Evolutionary conservation across 306 rosid genomes (phyloP).

Genomic region (Glycine latifolia): DNA sequence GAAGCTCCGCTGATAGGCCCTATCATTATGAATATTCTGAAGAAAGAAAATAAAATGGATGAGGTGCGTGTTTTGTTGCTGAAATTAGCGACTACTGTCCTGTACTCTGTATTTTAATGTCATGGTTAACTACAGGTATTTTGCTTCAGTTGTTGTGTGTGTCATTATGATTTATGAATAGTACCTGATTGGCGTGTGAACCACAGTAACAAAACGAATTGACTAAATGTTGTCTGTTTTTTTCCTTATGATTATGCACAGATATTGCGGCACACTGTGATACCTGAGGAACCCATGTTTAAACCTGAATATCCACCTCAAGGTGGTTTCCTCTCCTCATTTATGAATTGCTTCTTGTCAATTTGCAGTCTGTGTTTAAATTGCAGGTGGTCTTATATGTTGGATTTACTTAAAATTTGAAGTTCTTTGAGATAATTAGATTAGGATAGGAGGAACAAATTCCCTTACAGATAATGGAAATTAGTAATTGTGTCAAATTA

Average conservation of each 20-base stretch:
- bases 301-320: conserved; percentile 97
- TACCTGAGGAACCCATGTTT: conserved; percentile 93
- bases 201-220: background rate
- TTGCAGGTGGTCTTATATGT: conserved; percentile 5
- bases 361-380: background rate
- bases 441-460: conserved; percentile 11
- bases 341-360: conserved; percentile 23
- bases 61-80: conserved; percentile 56
- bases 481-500: conserved; percentile 19
- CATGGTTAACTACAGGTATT: background rate
- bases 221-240: conserved; percentile 10
- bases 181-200: background rate
- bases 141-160: too few relatives aligned
- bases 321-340: conserved; percentile 57
- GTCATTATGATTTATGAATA: background rate
- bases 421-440: conserved; percentile 32
- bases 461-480: conserved; percentile 4
- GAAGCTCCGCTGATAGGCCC: conserved; percentile 79
- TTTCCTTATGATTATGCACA: conserved; percentile 32
- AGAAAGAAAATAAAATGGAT: conserved; percentile 71
- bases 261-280: conserved; percentile 74
- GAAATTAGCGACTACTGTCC: background rate
- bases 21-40: conserved; percentile 53
- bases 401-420: conserved; percentile 3
- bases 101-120: background rate